These are phyloP conservation scores for Farysia itapuensis DNA, from an alignment of 1,284 basidiomycete species.

Conservation along the genomic window DNA sequence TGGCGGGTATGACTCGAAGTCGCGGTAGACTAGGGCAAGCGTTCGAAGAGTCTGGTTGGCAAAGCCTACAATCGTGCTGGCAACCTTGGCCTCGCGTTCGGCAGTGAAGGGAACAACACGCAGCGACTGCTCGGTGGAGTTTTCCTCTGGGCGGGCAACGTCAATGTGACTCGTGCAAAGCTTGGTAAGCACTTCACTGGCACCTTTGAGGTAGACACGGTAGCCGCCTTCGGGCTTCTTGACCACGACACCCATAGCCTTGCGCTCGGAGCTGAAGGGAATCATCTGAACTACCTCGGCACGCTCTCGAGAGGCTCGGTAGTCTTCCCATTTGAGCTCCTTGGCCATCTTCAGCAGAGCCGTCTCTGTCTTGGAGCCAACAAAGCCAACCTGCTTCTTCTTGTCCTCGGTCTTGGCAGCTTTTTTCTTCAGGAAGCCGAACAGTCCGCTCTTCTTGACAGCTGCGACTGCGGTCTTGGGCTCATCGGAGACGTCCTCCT, in stretches of 20 bases:
- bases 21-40: constrained; percentile 87
- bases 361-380: constrained; percentile 95
- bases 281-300: constrained; percentile 82
- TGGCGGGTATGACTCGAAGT: constrained; percentile 85
- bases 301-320: constrained; percentile 70
- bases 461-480: constrained; percentile 11
- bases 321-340: constrained; percentile 78
- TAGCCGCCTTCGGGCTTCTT: constrained; percentile 66
- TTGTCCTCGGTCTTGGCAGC: constrained; percentile 17
- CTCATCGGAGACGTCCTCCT: constrained; percentile 62
- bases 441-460: constrained; percentile 26
- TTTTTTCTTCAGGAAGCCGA: constrained; percentile 16
- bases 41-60: constrained; percentile 92
- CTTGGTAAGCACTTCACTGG: constrained; percentile 85
- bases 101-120: constrained; percentile 53
- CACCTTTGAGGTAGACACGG: constrained; percentile 86
- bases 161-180: constrained; percentile 74
- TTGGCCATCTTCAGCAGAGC: constrained; percentile 88
- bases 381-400: constrained; percentile 65
- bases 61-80: constrained; percentile 90
- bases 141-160: constrained; percentile 65
- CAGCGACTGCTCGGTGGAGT: constrained; percentile 64
- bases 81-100: constrained; percentile 75
- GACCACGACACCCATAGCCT: constrained; percentile 93
- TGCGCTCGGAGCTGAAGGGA: constrained; percentile 91